These are phyloP conservation scores for Neurospora africana DNA, from an alignment of 495 filamentous ascomycete genomes.

Conservation along the genomic window DNA sequence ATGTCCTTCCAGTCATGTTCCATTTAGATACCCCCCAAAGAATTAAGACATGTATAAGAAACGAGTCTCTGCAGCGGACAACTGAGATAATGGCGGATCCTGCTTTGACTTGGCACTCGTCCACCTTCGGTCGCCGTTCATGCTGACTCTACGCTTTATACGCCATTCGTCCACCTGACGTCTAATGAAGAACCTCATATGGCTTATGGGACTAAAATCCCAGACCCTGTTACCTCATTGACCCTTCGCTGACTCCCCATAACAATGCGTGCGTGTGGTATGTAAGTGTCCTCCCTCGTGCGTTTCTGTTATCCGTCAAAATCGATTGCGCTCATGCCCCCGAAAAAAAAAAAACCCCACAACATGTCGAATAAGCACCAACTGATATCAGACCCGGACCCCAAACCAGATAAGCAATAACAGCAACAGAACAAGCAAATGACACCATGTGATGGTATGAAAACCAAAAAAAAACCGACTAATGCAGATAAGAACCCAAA, in stretches of 20 bases:
- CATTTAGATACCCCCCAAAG: constrained; percentile 15
- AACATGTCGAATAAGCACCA: not conserved
- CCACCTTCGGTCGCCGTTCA: not conserved
- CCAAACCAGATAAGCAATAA: not conserved
- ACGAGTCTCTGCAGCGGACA: not conserved
- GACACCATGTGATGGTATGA: not conserved
- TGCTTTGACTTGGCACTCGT: not conserved
- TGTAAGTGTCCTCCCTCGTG: not conserved
- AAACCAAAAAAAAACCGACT: not conserved
- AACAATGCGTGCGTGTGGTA: not conserved
- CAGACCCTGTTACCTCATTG: not conserved
- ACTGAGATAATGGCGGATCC: not conserved
- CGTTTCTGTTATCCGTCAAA: not conserved
- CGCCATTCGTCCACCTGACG: not conserved
- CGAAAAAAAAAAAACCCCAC: not conserved
- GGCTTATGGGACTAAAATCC: not conserved
- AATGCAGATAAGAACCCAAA: not conserved
- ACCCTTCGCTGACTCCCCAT: not conserved
- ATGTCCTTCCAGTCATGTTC: not conserved
- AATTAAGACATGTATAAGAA: constrained; percentile 16
- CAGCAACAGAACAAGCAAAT: not conserved
- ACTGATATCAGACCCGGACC: constrained; percentile 5
- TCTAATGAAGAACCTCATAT: not conserved
- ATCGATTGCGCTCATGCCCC: not conserved
- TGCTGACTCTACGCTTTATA: not conserved